Evolutionary conservation across 2,329 filamentous ascomycete genomes (phyloP).

Genomic region (Colletotrichum spaethianum): DNA sequence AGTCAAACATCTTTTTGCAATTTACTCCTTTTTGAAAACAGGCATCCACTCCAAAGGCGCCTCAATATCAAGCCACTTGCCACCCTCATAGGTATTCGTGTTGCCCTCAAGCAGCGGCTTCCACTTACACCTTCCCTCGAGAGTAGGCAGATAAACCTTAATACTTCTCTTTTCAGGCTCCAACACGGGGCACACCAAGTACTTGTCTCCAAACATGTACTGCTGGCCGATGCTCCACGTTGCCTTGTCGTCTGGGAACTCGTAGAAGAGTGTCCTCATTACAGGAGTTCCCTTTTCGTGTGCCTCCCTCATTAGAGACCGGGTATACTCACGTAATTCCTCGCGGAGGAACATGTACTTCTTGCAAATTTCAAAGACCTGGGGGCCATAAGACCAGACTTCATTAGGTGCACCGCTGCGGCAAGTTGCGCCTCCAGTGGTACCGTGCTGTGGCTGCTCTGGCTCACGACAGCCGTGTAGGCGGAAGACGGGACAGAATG

Average conservation of each 20-base stretch:
- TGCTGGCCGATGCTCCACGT: slow-evolving; percentile 72
- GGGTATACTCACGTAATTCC: slow-evolving; percentile 69
- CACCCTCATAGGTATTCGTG: slow-evolving; percentile 17
- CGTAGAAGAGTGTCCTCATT: slow-evolving; percentile 75
- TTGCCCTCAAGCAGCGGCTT: slow-evolving; percentile 32
- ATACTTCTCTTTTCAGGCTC: slow-evolving; percentile 59
- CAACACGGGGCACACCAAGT: slow-evolving; percentile 71
- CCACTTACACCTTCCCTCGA: slow-evolving; percentile 24
- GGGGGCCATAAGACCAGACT: slow-evolving; percentile 76
- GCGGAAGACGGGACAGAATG: slow-evolving; percentile 77
- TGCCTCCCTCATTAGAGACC: slow-evolving; percentile 71
- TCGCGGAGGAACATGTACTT: slow-evolving; percentile 73
- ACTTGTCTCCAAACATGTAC: slow-evolving; percentile 75
- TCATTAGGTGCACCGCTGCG: slow-evolving; percentile 71
- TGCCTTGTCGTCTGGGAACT: slow-evolving; percentile 69
- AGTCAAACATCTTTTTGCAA: background rate
- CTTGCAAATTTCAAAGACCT: slow-evolving; percentile 72
- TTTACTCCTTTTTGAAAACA: slow-evolving; percentile 34
- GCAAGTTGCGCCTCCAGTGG: slow-evolving; percentile 47
- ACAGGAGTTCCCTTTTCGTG: slow-evolving; percentile 72
- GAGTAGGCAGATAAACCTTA: slow-evolving; percentile 66
- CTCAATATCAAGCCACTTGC: slow-evolving; percentile 38
- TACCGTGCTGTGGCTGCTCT: slow-evolving; percentile 49
- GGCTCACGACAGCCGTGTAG: slow-evolving; percentile 78
- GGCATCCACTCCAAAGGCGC: slow-evolving; percentile 43